Base-by-base conservation (phyloP, 805 yeast genomes). In the Spathaspora arborariae region DNA sequence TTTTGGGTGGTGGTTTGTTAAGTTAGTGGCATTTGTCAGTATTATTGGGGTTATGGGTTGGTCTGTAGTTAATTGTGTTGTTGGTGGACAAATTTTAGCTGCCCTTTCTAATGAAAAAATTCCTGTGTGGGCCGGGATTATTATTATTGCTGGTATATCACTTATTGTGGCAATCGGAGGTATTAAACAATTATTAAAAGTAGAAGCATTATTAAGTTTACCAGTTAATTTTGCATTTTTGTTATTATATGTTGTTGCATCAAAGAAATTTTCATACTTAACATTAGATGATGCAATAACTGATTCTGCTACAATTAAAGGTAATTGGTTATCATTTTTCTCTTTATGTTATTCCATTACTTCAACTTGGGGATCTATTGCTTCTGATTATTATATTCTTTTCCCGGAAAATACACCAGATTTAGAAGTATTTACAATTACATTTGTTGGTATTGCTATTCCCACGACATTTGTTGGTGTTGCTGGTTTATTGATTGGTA, bases 21-120 rank as follows among this genome's bases (percentile, higher is more conserved):
- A 85, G 62, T 69, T 88, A 45, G 85, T 88, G 41, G 82, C 88
- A 4, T 62, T 89, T 37, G 79, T 85, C 34, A 78, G 88, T 39
- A 80, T 86, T 48, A 63, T 86, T 38, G 95, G 96, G 42, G 84
- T 85, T 13, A 62, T 87, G 55, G 96, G 96, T n/a, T 89, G 96
- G 96, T 80, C 92, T n/a, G 83, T 89, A 30, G 90, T 88, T n/a
- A 88, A 88, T 60, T 79, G 86, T 54, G 94, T 88, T 42, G 82
- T 88, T 47, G 96, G 96, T 34, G 97, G 97, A 16, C 90, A 89
- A 64, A 84, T 89, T 49, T 64, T 89, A 41, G 73, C 80, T 7
- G 76, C 85, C 37, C 70, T 89, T 18, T 81, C 89, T 35, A 67
- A 81, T 54, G 86, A 79, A 13, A 75, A 72, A 50, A 75, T 88